These are phyloP conservation scores for Candida hungchunana DNA, from an alignment of 805 yeast species.

Conservation along the genomic window DNA sequence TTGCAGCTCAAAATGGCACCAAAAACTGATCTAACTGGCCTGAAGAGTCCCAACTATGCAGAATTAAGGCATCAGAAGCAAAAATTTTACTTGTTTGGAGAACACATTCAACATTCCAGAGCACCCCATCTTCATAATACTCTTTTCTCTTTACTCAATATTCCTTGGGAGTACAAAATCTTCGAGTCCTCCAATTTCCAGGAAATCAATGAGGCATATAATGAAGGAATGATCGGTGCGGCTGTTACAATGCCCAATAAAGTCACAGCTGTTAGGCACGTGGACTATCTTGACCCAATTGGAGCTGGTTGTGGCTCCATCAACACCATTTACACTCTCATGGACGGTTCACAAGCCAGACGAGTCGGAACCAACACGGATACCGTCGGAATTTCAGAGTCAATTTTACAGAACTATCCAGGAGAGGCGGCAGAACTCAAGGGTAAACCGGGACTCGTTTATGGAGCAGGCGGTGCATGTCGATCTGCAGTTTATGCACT, in stretches of 20 bases:
- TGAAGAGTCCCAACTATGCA: conserved; percentile 6
- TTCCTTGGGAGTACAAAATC: conserved; percentile 22
- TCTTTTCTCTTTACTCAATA: conserved; percentile 15
- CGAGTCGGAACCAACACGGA: conserved; percentile 26
- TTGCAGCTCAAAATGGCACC: no score
- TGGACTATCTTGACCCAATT: conserved; percentile 21
- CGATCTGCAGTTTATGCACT: conserved; percentile 26
- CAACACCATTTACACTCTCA: conserved; percentile 23
- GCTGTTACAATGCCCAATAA: conserved; percentile 28
- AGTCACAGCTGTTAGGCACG: conserved; percentile 19
- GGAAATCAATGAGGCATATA: conserved; percentile 14
- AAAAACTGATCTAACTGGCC: background rate
- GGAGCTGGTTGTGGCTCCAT: conserved; percentile 27
- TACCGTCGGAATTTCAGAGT: conserved; percentile 24
- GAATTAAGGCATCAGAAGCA: conserved; percentile 5
- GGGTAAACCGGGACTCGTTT: conserved; percentile 22
- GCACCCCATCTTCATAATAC: conserved; percentile 25
- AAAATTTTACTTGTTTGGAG: conserved; percentile 24
- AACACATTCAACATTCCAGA: conserved; percentile 21
- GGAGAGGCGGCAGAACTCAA: conserved; percentile 10
- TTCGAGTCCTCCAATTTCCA: conserved; percentile 21
- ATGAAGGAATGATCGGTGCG: conserved; percentile 18
- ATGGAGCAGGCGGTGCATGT: conserved; percentile 29
- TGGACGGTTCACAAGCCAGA: conserved; percentile 3
- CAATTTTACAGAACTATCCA: conserved; percentile 21